Evolutionary conservation across 2,329 filamentous ascomycete species (phyloP), one percentile per base, ranked within the genome.

Genomic region (Penicillium frequentans): DNA sequence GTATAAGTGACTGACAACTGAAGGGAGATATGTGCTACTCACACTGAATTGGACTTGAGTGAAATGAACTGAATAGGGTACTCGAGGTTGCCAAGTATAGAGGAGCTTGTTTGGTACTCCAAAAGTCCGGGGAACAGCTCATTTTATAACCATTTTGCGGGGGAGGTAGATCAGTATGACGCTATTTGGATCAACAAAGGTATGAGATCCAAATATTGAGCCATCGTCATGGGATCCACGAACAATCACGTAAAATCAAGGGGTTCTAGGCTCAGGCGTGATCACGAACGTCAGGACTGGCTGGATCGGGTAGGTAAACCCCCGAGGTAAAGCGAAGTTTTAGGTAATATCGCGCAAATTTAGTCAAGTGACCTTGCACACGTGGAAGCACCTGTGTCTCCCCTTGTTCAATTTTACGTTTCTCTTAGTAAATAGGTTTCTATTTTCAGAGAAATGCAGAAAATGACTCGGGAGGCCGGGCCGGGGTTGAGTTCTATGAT

Each of bases 151-250:
- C 47, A 52, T 52, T 58, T 59, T 59, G 57, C 57, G 59, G 59
- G 59, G 57, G 49, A 50, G 23, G 56, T 27, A 42, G 56, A 61
- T 61, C 59, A 54, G 53, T 37, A 61, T 61, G 59, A 59, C 59
- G 59, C 54, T 61, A 59, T 61, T 54, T n/a, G 23, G 33, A 46
- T 26, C 49, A 24, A 46, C 39, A 42, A 42, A 23, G 39, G 49
- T 42, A 55, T 35, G 23, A 21, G 19, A 27, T 48, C 16, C 29
- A 24, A 54, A 49, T 33, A 27, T 44, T 35, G 46, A 47, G 29
- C 26, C 11, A 49, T 42, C 39, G 11, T 42, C 39, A 42, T 42
- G 39, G 39, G 39, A 42, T 42, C 19, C 37, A 21, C 3, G 37
- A 21, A 42, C 19, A 35, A 59, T 61, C 54, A 61, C 59, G 59